Conservation (phyloP, 441 rosid genomes). For the Raphanus hybrid region DNA sequence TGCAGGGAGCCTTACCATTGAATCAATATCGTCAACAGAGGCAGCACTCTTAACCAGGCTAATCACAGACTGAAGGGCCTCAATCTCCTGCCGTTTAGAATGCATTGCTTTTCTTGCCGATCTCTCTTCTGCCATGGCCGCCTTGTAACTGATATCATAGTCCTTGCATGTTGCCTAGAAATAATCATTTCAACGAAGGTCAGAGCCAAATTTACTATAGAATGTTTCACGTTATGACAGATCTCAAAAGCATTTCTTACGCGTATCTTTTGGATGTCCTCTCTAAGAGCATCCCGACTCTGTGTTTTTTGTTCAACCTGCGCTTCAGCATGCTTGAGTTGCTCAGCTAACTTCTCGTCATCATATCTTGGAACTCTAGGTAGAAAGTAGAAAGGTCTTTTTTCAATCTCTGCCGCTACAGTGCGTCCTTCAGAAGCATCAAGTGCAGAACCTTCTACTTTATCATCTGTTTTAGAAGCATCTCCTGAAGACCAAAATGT, state of each 20-base stretch:
- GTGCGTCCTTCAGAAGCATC: slow-evolving; percentile 51
- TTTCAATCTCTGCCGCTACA: slow-evolving; percentile 52
- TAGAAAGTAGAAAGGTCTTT: slow-evolving; percentile 57
- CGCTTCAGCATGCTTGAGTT: slow-evolving; percentile 58
- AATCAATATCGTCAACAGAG: slow-evolving; percentile 66
- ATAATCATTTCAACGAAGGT: slow-evolving; percentile 40
- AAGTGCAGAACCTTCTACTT: slow-evolving; percentile 40
- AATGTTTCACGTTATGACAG: slow-evolving; percentile 16
- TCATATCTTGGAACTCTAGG: slow-evolving; percentile 73
- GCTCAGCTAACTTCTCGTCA: slow-evolving; percentile 56
- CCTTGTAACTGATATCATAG: slow-evolving; percentile 47
- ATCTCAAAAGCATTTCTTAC: slow-evolving; percentile 47
- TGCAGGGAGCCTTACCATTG: slow-evolving; percentile 50
- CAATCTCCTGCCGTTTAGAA: slow-evolving; percentile 76
- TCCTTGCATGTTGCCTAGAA: slow-evolving; percentile 62
- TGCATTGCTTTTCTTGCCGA: slow-evolving; percentile 60
- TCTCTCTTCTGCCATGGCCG: slow-evolving; percentile 61
- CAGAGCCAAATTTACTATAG: slow-evolving; percentile 25
- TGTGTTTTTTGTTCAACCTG: slow-evolving; percentile 67
- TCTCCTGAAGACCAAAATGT: slow-evolving; percentile 35
- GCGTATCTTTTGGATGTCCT: slow-evolving; percentile 56
- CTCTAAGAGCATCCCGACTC: slow-evolving; percentile 66
- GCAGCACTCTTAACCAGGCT: slow-evolving; percentile 59
- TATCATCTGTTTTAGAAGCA: slow-evolving; percentile 32
- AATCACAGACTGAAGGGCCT: slow-evolving; percentile 58